Evolutionary conservation across 2,329 filamentous ascomycete species (phyloP), one percentile per base, ranked within the genome.

Genomic region (Cladosporium sp.): DNA sequence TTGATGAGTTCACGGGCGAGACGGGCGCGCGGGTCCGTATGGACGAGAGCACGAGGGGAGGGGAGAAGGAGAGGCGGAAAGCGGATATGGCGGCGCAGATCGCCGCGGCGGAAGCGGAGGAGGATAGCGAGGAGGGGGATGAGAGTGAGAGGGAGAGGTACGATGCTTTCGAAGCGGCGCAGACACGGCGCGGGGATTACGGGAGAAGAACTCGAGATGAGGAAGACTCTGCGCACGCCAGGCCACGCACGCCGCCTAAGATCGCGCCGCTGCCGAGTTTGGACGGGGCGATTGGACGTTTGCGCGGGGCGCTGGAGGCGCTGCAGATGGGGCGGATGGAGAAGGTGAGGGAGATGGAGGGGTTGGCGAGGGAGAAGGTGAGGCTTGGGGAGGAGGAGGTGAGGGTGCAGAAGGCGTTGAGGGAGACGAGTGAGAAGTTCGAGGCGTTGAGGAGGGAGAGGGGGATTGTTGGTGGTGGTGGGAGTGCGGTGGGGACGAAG

Each of bases 161-260:
- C 51, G 88, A 86, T 2, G 91, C 89, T 0, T 97, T 95, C 70
- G 91, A 96, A 68, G 82, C 84, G 9, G 85, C 88, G 4, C 92
- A 97, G 71, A 91, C 88, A 7, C 80, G 86, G 17, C 87, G 88
- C 3, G 92, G 89, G n/a, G 86, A 93, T 72, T 91, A 92, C 61
- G 9, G 54, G 43, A 54, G 57, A 47, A 42, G 55, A 36, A 17
- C 7, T 36, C 9, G n/a, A 7, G 48, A 42, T 3, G 20, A 43
- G 4, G 54, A 55, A 20, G 54, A 52, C 8, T 47, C 55, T n/a
- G 53, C 30, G 34, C 68, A 79, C 4, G 56, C 65, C 41, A 65
- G 75, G 36, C 69, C 73, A 13, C 82, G 76, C 51, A 83, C 84
- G 2, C 86, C 86, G 0, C 81, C 88, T 2, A 85, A 82, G 55